Conservation (phyloP, 2,329 filamentous ascomycete species). For the Trichophyton mentagrophytes region DNA sequence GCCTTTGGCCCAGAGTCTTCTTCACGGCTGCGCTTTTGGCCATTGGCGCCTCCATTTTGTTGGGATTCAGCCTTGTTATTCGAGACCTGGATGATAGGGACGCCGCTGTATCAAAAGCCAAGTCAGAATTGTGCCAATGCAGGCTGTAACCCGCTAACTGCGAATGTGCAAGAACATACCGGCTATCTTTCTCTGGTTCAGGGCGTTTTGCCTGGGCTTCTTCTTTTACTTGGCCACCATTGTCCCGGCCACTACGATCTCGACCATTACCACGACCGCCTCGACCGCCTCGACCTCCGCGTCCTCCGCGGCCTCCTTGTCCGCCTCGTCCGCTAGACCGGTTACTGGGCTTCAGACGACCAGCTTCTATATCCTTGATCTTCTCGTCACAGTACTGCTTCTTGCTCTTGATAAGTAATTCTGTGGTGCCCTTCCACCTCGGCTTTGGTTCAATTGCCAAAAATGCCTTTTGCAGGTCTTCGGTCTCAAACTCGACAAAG, state of each 20-base stretch:
- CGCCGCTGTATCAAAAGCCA: constrained; percentile 23
- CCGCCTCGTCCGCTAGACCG: constrained; percentile 32
- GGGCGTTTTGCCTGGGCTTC: constrained; percentile 21
- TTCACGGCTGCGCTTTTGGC: constrained; percentile 37
- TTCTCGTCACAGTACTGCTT: constrained; percentile 73
- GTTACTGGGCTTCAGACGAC: constrained; percentile 51
- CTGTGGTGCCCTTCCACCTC: constrained; percentile 60
- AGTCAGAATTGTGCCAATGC: background rate
- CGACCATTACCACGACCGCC: constrained; percentile 22
- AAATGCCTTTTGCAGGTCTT: constrained; percentile 70
- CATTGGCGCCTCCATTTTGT: constrained; percentile 11
- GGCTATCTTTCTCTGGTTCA: constrained; percentile 30
- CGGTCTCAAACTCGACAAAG: constrained; percentile 79
- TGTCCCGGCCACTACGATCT: constrained; percentile 35
- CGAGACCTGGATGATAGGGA: constrained; percentile 30
- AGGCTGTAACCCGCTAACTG: background rate
- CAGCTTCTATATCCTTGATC: constrained; percentile 55
- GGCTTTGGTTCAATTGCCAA: constrained; percentile 67
- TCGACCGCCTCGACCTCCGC: constrained; percentile 14
- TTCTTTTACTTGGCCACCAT: constrained; percentile 33
- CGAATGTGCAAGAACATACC: constrained; percentile 21
- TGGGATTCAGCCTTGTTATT: constrained; percentile 7
- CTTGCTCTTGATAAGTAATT: constrained; percentile 77
- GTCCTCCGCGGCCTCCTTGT: constrained; percentile 19
- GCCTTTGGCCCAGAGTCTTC: constrained; percentile 22